Evolutionary conservation across 140 eudicot species (phyloP).

Genomic region (Ambrosia hybrid): DNA sequence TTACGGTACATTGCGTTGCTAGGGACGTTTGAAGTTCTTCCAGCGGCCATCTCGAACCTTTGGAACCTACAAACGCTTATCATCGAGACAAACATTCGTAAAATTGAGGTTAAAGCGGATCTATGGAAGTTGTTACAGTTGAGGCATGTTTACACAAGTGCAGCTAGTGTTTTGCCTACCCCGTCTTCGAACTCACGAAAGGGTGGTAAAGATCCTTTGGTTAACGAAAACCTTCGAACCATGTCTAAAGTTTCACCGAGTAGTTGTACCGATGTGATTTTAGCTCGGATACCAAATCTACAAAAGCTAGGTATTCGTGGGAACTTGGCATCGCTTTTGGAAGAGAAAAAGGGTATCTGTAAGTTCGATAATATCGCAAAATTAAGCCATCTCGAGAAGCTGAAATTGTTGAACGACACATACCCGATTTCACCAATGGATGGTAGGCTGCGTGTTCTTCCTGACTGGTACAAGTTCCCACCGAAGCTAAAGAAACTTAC

Average conservation of each 20-base stretch:
- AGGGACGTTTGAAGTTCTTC: constrained; percentile 34
- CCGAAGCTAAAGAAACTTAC: constrained; percentile 35
- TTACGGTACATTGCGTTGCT: constrained; percentile 41
- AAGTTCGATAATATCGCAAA: constrained; percentile 32
- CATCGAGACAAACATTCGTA: constrained; percentile 31
- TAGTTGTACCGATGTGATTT: constrained; percentile 40
- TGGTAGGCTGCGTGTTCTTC: constrained; percentile 30
- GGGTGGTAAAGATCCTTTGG: constrained; percentile 24
- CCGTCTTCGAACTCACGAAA: constrained; percentile 25
- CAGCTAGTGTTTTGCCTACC: constrained; percentile 21
- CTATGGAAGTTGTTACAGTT: constrained; percentile 51
- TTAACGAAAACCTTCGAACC: constrained; percentile 37
- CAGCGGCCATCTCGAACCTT: constrained; percentile 34
- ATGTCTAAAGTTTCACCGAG: constrained; percentile 34
- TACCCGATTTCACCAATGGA: constrained; percentile 29
- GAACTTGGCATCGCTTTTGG: constrained; percentile 29
- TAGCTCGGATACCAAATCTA: constrained; percentile 37
- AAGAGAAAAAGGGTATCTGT: constrained; percentile 27
- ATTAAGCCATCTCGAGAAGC: constrained; percentile 8
- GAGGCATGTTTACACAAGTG: constrained; percentile 42
- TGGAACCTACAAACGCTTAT: constrained; percentile 47
- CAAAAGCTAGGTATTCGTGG: constrained; percentile 44
- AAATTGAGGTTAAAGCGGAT: constrained; percentile 33
- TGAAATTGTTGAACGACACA: constrained; percentile 38
- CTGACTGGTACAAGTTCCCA: constrained; percentile 23